Evolutionary conservation across 768 basidiomycete species (phyloP), one percentile per base, ranked within the genome.

Genomic region (Lentinus tigrinus): DNA sequence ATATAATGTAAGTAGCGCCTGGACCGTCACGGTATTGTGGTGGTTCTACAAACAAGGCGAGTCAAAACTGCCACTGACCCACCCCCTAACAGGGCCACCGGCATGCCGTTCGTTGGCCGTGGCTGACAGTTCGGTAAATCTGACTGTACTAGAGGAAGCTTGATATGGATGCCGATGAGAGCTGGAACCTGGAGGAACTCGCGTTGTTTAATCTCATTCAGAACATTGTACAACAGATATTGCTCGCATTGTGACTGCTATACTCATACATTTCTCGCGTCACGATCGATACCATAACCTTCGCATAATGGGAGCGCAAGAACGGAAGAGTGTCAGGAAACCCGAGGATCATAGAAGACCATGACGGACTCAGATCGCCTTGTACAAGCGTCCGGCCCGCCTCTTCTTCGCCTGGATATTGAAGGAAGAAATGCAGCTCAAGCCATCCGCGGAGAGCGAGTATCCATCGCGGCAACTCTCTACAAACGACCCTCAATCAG

Each of bases 1-100:
- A 81, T 47, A 86, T 93, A 64, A 88, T 91, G 91, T 91, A 63
- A 55, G 85, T 23, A 1, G 51, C 54, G n/a, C 1, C 34, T 31
- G 11, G 31, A 31, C 3, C 31, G 31, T 31, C 7, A 31, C 11
- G 31, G 28, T 24, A 5, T 13, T 46, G 8, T n/a, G n/a, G n/a
- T n/a, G n/a, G n/a, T n/a, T n/a, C n/a, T n/a, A n/a, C n/a, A n/a
- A 3, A 13, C 21, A 24, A 23, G 2, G 21, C 40, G n/a, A 6
- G 34, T 17, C 11, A 9, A 23, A 4, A 37, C 23, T 23, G 2
- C 37, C 4, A 23, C 36, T 38, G 27, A 37, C 21, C 5, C 26
- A 16, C 9, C 49, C 28, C 4, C n/a, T 37, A 28, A 14, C 53
- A 81, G 78, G 77, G 78, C 81, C 3, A 77, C 75, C 6, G 68